Conservation (phyloP, 257 asterid genomes). For the Nyctanthes arbortristis region DNA sequence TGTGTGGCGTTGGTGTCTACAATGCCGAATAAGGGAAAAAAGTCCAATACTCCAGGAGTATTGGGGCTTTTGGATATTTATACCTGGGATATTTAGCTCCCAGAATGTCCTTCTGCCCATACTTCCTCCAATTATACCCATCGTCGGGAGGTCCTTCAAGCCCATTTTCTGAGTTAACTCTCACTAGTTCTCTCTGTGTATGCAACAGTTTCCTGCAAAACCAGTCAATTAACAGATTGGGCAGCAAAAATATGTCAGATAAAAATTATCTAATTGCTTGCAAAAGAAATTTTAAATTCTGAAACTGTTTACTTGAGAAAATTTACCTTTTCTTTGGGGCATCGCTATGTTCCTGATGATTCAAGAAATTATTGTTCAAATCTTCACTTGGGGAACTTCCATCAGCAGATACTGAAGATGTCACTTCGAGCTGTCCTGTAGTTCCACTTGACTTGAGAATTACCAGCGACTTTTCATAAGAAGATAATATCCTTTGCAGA, state of each 20-base stretch:
- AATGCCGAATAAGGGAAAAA: conserved; percentile 1
- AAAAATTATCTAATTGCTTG: neutral
- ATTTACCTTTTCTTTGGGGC: conserved; percentile 45
- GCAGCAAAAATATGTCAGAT: neutral
- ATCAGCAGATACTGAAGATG: conserved; percentile 44
- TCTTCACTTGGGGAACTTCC: conserved; percentile 38
- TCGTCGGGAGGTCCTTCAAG: conserved; percentile 79
- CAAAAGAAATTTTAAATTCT: neutral
- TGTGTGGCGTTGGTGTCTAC: conserved; percentile 17
- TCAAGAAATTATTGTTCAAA: conserved; percentile 7
- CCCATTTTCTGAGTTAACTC: conserved; percentile 54
- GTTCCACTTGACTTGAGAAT: conserved; percentile 43
- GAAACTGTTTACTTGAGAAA: neutral
- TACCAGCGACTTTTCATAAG: conserved; percentile 40
- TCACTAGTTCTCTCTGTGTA: conserved; percentile 70
- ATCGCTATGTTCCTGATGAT: conserved; percentile 26
- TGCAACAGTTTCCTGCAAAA: conserved; percentile 69
- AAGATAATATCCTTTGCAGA: conserved; percentile 40
- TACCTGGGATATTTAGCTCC: conserved; percentile 58
- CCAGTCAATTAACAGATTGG: conserved; percentile 18
- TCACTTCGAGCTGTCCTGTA: conserved; percentile 16
- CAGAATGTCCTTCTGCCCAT: conserved; percentile 64
- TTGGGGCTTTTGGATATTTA: neutral
- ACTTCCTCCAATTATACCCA: conserved; percentile 86
- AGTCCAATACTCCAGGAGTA: neutral